Evolutionary conservation across 257 asterid genomes (phyloP).

Genomic region (Solanum pinnatisectum): DNA sequence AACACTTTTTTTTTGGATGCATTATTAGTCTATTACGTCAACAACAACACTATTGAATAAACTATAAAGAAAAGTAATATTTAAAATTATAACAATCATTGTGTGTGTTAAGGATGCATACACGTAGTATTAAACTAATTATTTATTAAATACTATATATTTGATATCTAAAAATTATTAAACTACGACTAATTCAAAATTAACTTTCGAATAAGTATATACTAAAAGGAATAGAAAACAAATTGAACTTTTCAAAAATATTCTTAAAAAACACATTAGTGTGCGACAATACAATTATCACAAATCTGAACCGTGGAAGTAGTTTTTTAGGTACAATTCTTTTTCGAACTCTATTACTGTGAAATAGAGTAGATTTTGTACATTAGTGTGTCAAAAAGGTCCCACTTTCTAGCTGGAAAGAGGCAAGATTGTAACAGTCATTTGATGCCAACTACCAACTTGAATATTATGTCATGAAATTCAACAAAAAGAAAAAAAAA

Average conservation of each 20-base stretch:
- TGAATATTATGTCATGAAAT: not conserved
- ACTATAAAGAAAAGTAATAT: not conserved
- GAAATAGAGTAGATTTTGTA: not conserved
- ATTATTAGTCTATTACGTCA: not conserved
- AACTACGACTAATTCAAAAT: not conserved
- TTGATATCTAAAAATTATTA: not conserved
- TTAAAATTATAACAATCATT: not conserved
- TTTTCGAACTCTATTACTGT: rapidly evolving
- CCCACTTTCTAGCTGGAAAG: not conserved
- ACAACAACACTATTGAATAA: not conserved
- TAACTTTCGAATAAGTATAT: not conserved
- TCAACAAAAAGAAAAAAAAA: not conserved
- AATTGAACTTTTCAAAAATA: not conserved
- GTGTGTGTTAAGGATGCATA: not conserved
- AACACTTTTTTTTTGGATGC: not conserved
- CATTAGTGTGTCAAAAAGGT: not conserved
- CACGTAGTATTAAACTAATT: not conserved
- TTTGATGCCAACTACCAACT: not conserved
- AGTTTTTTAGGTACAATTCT: not conserved
- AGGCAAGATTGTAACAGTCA: not conserved
- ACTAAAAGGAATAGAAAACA: not conserved
- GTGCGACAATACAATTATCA: not conserved
- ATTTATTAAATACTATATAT: not conserved
- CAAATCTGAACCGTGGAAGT: not conserved
- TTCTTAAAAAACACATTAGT: not conserved